phyloP scores from a whole-genome alignment of 768 basidiomycete genomes.

The Suillus subalutaceus region DNA sequence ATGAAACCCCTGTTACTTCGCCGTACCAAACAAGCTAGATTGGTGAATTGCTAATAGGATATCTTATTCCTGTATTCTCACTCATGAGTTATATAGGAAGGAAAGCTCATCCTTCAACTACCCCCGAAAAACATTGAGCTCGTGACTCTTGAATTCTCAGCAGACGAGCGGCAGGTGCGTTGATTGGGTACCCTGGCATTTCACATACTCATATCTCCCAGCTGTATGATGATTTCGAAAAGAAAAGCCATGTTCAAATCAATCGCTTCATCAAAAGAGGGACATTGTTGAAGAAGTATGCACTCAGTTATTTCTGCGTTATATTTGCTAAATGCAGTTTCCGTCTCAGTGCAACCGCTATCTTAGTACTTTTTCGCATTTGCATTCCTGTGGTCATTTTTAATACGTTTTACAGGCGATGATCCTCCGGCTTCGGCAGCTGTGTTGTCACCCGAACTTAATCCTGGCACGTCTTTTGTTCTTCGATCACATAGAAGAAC shows the following conservation, averaged over 20 bases:
- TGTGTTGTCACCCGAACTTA: conserved; percentile 74
- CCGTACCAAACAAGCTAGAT: conserved; percentile 65
- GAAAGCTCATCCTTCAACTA: conserved; percentile 67
- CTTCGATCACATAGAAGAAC: background rate
- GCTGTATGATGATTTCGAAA: conserved; percentile 64
- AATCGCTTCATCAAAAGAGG: conserved; percentile 63
- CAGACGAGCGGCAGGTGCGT: conserved; percentile 65
- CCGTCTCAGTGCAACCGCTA: background rate
- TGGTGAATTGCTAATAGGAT: conserved; percentile 26
- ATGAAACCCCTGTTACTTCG: conserved; percentile 70
- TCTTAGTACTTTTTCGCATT: conserved; percentile 5
- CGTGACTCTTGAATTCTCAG: conserved; percentile 60
- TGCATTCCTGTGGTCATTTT: conserved; percentile 41
- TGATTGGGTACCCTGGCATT: background rate
- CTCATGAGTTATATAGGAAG: conserved; percentile 43
- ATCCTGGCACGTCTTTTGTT: conserved; percentile 51
- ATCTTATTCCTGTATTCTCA: background rate
- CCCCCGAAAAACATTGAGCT: conserved; percentile 63
- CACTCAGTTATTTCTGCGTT: conserved; percentile 13
- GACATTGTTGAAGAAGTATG: conserved; percentile 75
- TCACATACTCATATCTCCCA: conserved; percentile 21
- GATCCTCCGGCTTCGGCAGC: conserved; percentile 74
- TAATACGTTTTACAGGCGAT: conserved; percentile 48
- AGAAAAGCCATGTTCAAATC: conserved; percentile 52
- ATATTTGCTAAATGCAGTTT: conserved; percentile 4